A percentile compares a stretch with the other conserved stretches of the same genome.
These are phyloP conservation scores for Boletus pseudo-olivaceus DNA, from an alignment of 768 basidiomycete genomes.

Conservation along the genomic window DNA sequence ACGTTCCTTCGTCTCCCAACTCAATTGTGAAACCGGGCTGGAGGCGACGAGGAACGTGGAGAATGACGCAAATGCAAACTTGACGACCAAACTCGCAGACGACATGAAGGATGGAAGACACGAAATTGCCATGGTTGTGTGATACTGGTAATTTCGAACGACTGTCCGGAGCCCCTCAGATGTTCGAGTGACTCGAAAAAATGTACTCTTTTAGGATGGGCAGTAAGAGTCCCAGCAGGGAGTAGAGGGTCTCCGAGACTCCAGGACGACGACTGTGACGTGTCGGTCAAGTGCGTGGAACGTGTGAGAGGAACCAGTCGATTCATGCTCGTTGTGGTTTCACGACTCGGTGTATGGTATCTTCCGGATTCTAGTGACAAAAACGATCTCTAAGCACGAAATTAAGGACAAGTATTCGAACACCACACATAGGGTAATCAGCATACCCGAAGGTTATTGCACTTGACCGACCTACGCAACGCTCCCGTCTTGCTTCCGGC, in stretches of 20 bases:
- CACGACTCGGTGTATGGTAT: too few species aligned
- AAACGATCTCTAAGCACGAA: constrained; percentile 1
- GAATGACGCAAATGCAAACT: not conserved
- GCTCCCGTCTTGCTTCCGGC: not conserved
- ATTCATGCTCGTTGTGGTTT: not conserved
- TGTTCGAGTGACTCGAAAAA: not conserved
- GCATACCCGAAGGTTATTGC: constrained; percentile 13
- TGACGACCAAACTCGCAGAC: not conserved
- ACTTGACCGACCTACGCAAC: constrained; percentile 10
- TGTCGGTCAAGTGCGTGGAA: not conserved
- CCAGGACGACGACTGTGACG: not conserved
- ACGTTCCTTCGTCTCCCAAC: not conserved
- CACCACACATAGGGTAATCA: not conserved
- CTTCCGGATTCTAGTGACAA: not conserved
- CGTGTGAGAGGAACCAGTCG: too few species aligned
- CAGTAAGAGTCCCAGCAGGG: not conserved
- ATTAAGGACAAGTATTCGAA: not conserved
- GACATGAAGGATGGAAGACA: not conserved
- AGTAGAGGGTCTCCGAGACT: not conserved
- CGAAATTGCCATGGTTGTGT: not conserved
- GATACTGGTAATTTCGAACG: not conserved
- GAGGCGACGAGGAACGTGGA: not conserved
- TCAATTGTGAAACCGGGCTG: not conserved
- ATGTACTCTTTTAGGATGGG: not conserved
- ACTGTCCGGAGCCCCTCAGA: not conserved